Base-by-base conservation (phyloP, 148 eudicot genomes). In the Pouteria glomerata region DNA sequence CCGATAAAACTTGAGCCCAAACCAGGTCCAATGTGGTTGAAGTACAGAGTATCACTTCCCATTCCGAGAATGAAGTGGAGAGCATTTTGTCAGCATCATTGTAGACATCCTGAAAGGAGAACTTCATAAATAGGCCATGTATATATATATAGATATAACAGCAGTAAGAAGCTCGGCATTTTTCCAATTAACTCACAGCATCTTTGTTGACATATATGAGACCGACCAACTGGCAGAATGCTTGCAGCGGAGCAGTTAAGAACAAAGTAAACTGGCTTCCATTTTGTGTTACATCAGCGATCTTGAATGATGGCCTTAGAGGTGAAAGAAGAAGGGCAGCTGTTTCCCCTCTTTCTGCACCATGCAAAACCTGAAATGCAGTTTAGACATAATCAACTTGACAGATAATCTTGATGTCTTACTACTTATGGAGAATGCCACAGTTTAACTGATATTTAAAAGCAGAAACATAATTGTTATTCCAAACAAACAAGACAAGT, bases 221-320 rank as follows among this genome's bases (percentile, higher is more conserved):
- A 76, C 91, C 99, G 80, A 86, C 90, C 85, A 95, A 77, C 69
- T 89, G 89, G 81, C 92, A 89, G 76, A 92, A 95, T 71, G 99
- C 99, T 76, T 84, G 96, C 62, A 95, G 79, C 26, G 99, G 99
- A 80, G 88, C 87, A 68, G 97, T 85, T 74, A 95, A 79, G 79
- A 95, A 95, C 75, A 86, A 79, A 26, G 99, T 95, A 75, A 95
- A 95, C 71, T 95, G 99, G 55, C 96, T 89, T 79, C 96, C 97
- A 64, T 58, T 76, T 73, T 79, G 82, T 73, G 84, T 75, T 30
- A 68, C 75, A 74, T 88, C 85, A 57, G 69, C 74, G 30, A 59
- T 79, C 86, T 81, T 90, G 78, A 82, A 85, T 73, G 89, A 81
- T 61, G 93, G 82, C 74, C 68, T 89, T 48, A 77, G 72, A 65